Conservation (phyloP, 192 early-diverging fungal species). For the Funneliformis mosseae region DNA sequence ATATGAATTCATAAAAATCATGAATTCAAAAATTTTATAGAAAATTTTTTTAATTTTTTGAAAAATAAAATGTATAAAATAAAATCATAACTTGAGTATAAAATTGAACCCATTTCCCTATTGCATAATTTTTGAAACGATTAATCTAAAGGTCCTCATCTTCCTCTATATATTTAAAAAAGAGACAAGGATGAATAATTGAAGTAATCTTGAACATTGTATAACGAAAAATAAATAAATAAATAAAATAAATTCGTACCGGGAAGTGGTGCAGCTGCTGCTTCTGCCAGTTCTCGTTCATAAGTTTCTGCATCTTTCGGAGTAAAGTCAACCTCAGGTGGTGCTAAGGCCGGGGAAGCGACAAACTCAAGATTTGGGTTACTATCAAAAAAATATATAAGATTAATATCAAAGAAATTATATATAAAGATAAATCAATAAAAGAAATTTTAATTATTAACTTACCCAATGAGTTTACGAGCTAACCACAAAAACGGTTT, state of each 20-base stretch:
- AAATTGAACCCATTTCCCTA: no score
- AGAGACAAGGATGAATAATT: neutral
- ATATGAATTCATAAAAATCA: no score
- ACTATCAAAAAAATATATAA: constrained; percentile 39
- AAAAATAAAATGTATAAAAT: no score
- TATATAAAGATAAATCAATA: neutral
- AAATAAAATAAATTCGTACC: constrained; percentile 33
- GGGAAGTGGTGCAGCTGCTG: constrained; percentile 87
- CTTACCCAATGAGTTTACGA: constrained; percentile 87
- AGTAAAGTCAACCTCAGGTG: constrained; percentile 88
- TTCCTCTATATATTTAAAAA: constrained; percentile 36
- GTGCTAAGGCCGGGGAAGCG: constrained; percentile 94
- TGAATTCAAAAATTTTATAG: no score
- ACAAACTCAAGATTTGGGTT: constrained; percentile 96
- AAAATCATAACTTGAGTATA: no score
- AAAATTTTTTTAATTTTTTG: no score
- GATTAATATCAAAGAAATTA: neutral
- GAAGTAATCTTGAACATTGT: neutral
- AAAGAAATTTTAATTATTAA: neutral
- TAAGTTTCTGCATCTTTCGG: constrained; percentile 78
- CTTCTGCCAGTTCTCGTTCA: constrained; percentile 84
- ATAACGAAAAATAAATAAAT: neutral
- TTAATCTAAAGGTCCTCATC: constrained; percentile 58
- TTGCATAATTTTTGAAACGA: constrained; percentile 13
- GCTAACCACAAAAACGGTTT: constrained; percentile 99